Evolutionary conservation across 805 yeast species (phyloP).

Genomic region (Jamesozyma lodderae): DNA sequence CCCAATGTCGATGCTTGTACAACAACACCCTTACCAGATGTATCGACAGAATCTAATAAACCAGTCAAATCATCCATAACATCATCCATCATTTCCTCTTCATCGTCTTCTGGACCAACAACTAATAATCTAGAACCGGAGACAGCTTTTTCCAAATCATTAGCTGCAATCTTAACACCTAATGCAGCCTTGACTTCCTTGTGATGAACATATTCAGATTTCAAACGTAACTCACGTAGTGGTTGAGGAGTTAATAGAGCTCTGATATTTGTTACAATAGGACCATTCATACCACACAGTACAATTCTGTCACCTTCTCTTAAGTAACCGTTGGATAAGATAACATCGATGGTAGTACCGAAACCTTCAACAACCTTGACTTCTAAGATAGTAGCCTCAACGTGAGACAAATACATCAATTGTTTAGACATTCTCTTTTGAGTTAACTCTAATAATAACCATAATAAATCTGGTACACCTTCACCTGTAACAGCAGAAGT

Average conservation of each 20-base stretch:
- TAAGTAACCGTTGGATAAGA: constrained; percentile 90
- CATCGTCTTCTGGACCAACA: constrained; percentile 96
- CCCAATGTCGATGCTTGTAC: constrained; percentile 98
- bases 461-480: constrained; percentile 97
- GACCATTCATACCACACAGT: constrained; percentile 96
- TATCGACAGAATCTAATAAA: constrained; percentile 86
- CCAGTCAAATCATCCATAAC: constrained; percentile 98
- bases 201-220: constrained; percentile 93
- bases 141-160: constrained; percentile 95
- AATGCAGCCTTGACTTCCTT: constrained; percentile 98
- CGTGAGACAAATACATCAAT: constrained; percentile 81
- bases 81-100: constrained; percentile 94
- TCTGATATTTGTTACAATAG: constrained; percentile 91
- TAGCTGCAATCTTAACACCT: constrained; percentile 98
- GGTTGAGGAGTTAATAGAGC: constrained; percentile 98
- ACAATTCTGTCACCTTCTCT: constrained; percentile 94
- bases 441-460: constrained; percentile 89
- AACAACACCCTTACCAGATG: constrained; percentile 92
- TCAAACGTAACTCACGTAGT: constrained; percentile 87
- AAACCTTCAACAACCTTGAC: constrained; percentile 98
- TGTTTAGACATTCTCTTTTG: constrained; percentile 99
- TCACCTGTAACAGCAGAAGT: constrained; percentile 99
- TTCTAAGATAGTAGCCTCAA: constrained; percentile 94
- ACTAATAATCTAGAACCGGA: constrained; percentile 95
- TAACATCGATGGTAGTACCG: constrained; percentile 97